These are phyloP conservation scores for Penicillium vulpinum DNA, from an alignment of 2,329 filamentous ascomycete species.

Conservation along the genomic window DNA sequence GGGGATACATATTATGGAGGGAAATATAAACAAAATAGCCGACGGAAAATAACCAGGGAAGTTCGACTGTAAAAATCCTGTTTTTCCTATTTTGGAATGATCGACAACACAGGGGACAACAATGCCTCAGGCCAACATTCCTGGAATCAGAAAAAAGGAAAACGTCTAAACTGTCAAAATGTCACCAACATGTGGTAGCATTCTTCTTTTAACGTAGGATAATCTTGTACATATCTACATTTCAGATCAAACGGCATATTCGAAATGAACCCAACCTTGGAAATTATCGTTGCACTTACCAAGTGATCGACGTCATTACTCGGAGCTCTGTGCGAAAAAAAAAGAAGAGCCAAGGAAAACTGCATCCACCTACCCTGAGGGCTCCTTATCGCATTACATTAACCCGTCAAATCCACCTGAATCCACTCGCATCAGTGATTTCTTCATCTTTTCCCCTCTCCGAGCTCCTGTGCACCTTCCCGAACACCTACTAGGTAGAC, in stretches of 20 bases:
- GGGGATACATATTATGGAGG: background rate
- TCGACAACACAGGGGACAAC: background rate
- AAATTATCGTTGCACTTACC: background rate
- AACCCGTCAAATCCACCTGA: background rate
- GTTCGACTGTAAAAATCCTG: background rate
- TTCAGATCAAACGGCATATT: background rate
- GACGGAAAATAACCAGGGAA: background rate
- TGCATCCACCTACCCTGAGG: background rate
- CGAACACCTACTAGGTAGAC: background rate
- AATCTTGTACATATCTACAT: background rate
- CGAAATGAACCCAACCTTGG: background rate
- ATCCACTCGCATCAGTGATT: background rate
- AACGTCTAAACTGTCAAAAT: background rate
- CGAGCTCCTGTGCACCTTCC: too few relatives aligned
- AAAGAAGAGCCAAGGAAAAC: background rate
- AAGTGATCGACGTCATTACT: slow-evolving; percentile 1
- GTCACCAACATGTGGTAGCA: background rate
- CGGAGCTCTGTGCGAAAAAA: background rate
- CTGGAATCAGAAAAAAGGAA: background rate
- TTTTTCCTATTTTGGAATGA: background rate
- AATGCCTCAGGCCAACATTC: slow-evolving; percentile 3
- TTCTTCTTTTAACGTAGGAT: background rate
- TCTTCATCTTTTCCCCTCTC: background rate
- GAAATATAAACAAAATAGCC: background rate
- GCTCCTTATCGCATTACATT: background rate